Evolutionary conservation across 2,329 filamentous ascomycete genomes (phyloP), one percentile per base, ranked within the genome.

Genomic region (Westerdykella ornata): DNA sequence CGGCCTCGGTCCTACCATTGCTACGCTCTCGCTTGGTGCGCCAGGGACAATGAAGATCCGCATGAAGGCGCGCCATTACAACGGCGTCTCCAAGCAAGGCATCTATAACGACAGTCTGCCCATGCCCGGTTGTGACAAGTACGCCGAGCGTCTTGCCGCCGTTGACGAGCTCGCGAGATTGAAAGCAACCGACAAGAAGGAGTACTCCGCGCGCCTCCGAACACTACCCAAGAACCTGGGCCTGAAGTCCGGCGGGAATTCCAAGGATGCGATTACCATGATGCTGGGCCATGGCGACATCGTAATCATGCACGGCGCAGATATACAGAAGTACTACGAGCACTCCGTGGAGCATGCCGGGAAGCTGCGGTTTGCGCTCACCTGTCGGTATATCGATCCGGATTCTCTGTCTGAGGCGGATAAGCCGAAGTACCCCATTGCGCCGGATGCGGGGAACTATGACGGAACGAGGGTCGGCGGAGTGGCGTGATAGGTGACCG

Each of bases 251-350:
- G 60, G 56, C 13, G 53, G 57, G 2, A 53, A 60, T 26, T 50
- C 53, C 20, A 63, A 44, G n/a, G 59, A 61, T 3, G 59, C 62
- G 47, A 62, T 78, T 12, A 67, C 60, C 1, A 57, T 79, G 53
- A 62, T 67, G 1, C 62, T 85, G 3, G 67, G 71, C 6, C 81
- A 85, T 54, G 81, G 81, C 0, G 81, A 84, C 53, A 73, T 84
- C 9, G 71, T 80, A 2, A 65, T 83, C 14, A 84, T 84, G 80
- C 73, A 80, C 48, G 80, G 80, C 0, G 65, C 64, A 0, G 63
- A 67, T 0, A 75, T 85, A 11, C 82, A 85, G 50, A 67, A 71
- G 48, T 68, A 72, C 15, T 80, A 80, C 41, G 78, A 82, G 71
- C 78, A 81, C 52, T 64, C 67, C 15, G 77, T 81, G 0, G 69